Evolutionary conservation across 257 asterid genomes (phyloP).

Genomic region (Ocimum tenuiflorum): DNA sequence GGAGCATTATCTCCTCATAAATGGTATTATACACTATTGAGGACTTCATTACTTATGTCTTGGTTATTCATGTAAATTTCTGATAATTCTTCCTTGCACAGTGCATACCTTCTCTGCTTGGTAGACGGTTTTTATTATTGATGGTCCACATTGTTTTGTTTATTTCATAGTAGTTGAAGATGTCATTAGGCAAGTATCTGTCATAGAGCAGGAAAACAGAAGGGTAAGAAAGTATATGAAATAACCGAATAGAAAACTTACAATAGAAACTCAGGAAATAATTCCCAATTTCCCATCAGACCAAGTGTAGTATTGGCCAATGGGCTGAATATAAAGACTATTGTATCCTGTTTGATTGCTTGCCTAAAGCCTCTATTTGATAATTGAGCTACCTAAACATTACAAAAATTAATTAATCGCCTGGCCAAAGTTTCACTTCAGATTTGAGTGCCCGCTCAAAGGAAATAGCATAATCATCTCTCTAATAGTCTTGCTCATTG

Average conservation of each 20-base stretch:
- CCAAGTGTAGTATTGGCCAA: too few species aligned
- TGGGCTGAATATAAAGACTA: too few species aligned
- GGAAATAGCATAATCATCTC: not conserved
- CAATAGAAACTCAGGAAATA: too few species aligned
- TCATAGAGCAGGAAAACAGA: not conserved
- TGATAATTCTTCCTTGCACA: not conserved
- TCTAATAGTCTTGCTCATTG: not conserved
- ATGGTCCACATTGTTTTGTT: not conserved
- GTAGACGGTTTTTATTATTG: not conserved
- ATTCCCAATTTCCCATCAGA: too few species aligned
- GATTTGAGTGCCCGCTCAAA: not conserved
- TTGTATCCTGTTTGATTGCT: not conserved
- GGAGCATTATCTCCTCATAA: not conserved
- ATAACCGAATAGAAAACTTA: too few species aligned
- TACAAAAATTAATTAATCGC: not conserved
- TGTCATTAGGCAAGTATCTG: not conserved
- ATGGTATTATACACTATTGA: not conserved
- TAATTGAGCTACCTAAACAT: not conserved
- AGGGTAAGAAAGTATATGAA: not conserved
- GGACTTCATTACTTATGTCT: not conserved
- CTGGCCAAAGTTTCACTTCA: not conserved
- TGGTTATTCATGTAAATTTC: not conserved
- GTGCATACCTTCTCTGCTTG: not conserved
- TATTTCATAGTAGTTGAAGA: not conserved
- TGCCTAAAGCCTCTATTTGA: not conserved